Evolutionary conservation across 176 grass and related monocot genomes (phyloP), one percentile per base, ranked within the genome.

Genomic region (Luzula sylvatica): DNA sequence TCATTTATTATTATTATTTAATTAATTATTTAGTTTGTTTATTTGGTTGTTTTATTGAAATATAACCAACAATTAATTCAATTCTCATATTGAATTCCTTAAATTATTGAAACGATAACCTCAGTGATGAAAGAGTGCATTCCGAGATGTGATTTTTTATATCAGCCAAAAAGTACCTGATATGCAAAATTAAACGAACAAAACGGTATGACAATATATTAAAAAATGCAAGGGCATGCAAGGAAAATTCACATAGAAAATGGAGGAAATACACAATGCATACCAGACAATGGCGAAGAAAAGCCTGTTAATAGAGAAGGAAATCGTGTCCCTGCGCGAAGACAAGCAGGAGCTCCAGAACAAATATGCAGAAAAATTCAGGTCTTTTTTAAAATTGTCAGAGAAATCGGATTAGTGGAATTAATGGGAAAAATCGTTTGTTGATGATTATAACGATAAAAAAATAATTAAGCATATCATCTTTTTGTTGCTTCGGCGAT

Each of bases 331-430:
- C 55, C 63, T 94, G 46, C 76, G 59, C 11, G 87, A 82, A 55
- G 88, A 94, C 65, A 94, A 94, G 69, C 83, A 94, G 60, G 88
- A 94, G 56, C 61, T 94, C 46, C 83, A 94, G 67, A 82, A 87
- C 50, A 94, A 94, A 61, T 87, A 87, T 73, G 75, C 79, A 35
- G 83, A 87, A 81, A 94, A 94, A 76, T 94, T 78, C 27, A 94
- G 88, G 88, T 87, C 27, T 44, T 69, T 73, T 26, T 44, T 69
- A 4, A 42, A 25, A 8, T n/a, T n/a, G n/a, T n/a, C n/a, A n/a
- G n/a, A n/a, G n/a, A n/a, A n/a, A n/a, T n/a, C n/a, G n/a, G n/a
- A n/a, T n/a, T n/a, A n/a, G n/a, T n/a, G n/a, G n/a, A n/a, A n/a
- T n/a, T n/a, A n/a, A n/a, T n/a, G n/a, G n/a, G n/a, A n/a, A n/a